These are phyloP conservation scores for Phytopythium sindhum DNA, from an alignment of 352 stramenopile species.

Conservation along the genomic window DNA sequence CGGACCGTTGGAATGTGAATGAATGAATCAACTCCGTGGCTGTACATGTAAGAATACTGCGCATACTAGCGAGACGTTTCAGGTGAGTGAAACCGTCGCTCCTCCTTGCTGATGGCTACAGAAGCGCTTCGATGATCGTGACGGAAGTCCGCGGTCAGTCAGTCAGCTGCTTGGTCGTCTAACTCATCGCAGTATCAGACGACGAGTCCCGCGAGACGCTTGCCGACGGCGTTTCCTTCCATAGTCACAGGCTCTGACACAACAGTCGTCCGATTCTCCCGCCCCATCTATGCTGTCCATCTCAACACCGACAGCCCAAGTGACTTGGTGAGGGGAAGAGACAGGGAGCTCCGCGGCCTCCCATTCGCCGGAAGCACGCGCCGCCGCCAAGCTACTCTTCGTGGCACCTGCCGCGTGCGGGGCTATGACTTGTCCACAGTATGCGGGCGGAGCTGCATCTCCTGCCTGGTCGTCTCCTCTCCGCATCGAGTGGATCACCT, in stretches of 20 bases:
- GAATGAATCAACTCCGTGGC: too few relatives aligned
- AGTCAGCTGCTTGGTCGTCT: conserved; percentile 2
- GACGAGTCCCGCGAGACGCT: background rate
- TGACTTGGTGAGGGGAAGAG: conserved; percentile 3
- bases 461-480: background rate
- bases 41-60: too few relatives aligned
- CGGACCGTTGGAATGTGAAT: background rate
- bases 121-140: background rate
- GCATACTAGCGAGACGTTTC: too few relatives aligned
- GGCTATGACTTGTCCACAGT: background rate
- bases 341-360: background rate
- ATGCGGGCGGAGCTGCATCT: background rate
- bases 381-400: conserved; percentile 5
- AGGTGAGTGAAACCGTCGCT: too few relatives aligned
- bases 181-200: conserved; percentile 3
- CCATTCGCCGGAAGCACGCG: conserved; percentile 7
- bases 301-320: background rate
- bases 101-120: too few relatives aligned
- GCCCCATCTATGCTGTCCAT: background rate
- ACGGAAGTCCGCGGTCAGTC: background rate
- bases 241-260: too few relatives aligned
- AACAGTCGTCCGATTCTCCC: too few relatives aligned
- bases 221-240: too few relatives aligned
- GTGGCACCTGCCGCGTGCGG: background rate
- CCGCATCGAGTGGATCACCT: background rate